A percentile compares a stretch with the other conserved stretches of the same genome.
phyloP scores from a whole-genome alignment of 2,329 filamentous ascomycete genomes.

The Dendrostoma leiphaemia region DNA sequence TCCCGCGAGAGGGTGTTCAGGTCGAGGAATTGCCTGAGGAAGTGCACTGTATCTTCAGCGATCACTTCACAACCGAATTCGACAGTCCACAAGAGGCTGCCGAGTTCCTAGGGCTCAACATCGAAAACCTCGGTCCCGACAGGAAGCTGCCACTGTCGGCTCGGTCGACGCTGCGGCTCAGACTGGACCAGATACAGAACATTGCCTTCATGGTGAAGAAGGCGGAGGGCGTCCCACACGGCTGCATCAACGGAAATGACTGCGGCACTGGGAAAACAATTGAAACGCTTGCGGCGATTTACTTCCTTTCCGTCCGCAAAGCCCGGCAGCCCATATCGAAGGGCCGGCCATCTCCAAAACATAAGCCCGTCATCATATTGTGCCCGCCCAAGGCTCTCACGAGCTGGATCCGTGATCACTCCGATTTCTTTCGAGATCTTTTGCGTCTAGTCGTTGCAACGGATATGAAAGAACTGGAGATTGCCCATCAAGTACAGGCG shows the following conservation, averaged over 20 bases:
- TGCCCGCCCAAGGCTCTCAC: background rate
- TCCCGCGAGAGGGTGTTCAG: background rate
- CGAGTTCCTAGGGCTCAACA: background rate
- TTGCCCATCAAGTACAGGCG: too few species aligned
- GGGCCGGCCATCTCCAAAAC: background rate
- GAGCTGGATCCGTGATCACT: background rate
- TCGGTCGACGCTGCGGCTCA: background rate
- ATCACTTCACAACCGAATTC: background rate
- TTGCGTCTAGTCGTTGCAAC: background rate
- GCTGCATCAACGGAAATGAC: slow-evolving; percentile 2
- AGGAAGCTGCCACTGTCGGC: too few species aligned
- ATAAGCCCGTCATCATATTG: background rate
- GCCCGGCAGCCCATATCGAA: too few species aligned
- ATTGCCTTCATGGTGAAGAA: slow-evolving; percentile 6
- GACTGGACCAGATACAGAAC: slow-evolving; percentile 8
- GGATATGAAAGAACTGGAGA: too few species aligned
- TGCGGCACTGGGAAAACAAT: slow-evolving; percentile 2
- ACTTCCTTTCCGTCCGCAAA: too few species aligned
- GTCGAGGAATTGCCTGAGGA: background rate
- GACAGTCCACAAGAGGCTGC: background rate
- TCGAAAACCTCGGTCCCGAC: too few species aligned
- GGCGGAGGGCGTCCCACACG: background rate
- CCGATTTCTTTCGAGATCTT: background rate
- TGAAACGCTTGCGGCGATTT: slow-evolving; percentile 2
- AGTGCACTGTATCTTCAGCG: too few species aligned